Conservation (phyloP, 345 rosid genomes). For the Hypericum androsaemum region DNA sequence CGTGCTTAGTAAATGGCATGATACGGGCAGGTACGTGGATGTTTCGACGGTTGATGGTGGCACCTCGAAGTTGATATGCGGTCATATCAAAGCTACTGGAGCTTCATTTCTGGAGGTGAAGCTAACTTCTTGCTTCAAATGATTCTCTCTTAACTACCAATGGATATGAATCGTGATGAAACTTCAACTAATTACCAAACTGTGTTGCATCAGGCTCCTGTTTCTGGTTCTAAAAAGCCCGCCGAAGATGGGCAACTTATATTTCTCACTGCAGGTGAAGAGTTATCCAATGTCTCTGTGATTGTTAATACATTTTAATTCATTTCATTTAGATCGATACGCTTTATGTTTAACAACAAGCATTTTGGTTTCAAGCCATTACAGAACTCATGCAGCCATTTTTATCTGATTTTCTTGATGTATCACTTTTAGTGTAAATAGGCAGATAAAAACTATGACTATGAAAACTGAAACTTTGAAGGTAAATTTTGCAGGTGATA, state of each 20-base stretch:
- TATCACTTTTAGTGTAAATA: background rate
- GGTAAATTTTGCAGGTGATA: conserved; percentile 59
- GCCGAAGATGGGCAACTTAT: conserved; percentile 84
- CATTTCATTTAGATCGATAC: no score
- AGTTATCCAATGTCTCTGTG: background rate
- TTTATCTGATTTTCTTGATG: no score
- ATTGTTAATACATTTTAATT: no score
- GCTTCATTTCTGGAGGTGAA: conserved; percentile 79
- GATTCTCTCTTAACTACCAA: background rate
- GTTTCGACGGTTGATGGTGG: conserved; percentile 85
- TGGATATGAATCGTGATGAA: no score
- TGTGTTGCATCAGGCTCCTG: conserved; percentile 60
- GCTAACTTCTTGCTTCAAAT: background rate
- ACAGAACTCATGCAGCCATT: no score
- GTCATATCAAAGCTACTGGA: conserved; percentile 53
- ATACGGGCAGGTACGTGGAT: conserved; percentile 64
- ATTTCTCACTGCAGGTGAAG: conserved; percentile 79
- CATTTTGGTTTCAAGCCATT: background rate
- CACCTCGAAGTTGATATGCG: conserved; percentile 55
- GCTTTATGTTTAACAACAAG: no score
- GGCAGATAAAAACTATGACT: background rate
- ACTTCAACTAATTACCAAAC: background rate
- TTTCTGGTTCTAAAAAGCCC: conserved; percentile 90
- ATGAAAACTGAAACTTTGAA: conserved; percentile 17
- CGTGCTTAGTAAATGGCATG: no score